These are phyloP conservation scores for Hapsidospora chrysogenum DNA, from an alignment of 495 filamentous ascomycete genomes.

Conservation along the genomic window DNA sequence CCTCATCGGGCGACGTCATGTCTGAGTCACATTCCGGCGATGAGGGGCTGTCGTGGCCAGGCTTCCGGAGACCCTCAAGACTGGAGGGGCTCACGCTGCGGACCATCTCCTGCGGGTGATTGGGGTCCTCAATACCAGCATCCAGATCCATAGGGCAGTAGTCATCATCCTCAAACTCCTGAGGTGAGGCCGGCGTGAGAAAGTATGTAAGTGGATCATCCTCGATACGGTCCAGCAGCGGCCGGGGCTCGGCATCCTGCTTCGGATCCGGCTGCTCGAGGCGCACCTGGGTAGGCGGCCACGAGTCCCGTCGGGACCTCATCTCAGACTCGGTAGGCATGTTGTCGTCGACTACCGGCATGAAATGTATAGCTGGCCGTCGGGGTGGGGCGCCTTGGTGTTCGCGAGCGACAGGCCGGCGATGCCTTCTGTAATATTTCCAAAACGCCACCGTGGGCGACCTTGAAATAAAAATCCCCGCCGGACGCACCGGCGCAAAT, in stretches of 20 bases:
- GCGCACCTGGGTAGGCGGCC: conserved; percentile 5
- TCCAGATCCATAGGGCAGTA: conserved; percentile 26
- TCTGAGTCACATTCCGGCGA: conserved; percentile 14
- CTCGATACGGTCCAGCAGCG: conserved; percentile 16
- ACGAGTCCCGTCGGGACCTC: conserved; percentile 3
- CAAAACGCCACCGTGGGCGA: background rate
- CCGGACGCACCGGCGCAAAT: too few species aligned
- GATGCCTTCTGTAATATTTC: background rate
- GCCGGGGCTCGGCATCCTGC: background rate
- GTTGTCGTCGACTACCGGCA: background rate
- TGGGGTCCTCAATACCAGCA: conserved; percentile 31
- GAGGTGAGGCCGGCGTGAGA: conserved; percentile 25
- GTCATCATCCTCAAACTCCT: conserved; percentile 15
- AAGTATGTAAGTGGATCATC: conserved; percentile 32
- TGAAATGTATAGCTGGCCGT: background rate
- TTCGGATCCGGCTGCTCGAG: background rate
- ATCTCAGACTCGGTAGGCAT: conserved; percentile 1
- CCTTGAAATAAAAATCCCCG: too few species aligned
- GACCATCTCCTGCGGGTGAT: conserved; percentile 19
- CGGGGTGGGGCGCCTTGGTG: background rate
- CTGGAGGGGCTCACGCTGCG: conserved; percentile 30
- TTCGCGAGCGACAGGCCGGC: background rate
- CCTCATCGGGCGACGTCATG: conserved; percentile 12
- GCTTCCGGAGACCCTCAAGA: conserved; percentile 25
- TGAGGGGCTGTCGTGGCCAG: conserved; percentile 8